These are phyloP conservation scores for Petasospora fabianii DNA, from an alignment of 1,139 yeast species.

Conservation along the genomic window DNA sequence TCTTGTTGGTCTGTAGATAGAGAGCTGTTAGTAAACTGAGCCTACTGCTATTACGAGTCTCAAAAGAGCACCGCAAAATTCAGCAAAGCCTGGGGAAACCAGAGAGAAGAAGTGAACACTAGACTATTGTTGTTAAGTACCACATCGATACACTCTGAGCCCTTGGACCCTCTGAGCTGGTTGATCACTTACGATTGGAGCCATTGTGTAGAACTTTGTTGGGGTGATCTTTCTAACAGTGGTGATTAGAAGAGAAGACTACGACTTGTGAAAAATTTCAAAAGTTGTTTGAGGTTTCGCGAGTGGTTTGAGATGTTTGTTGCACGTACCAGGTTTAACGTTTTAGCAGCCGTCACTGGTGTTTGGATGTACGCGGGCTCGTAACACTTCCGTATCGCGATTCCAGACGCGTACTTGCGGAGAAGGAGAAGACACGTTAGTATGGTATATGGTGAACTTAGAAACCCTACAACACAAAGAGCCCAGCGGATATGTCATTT, in stretches of 20 bases:
- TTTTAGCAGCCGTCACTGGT: neutral
- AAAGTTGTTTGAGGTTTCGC: slow-evolving; percentile 1
- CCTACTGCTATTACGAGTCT: slow-evolving; percentile 55
- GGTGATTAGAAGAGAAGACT: neutral
- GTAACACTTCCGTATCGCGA: neutral
- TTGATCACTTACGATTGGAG: slow-evolving; percentile 75
- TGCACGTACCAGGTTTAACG: neutral
- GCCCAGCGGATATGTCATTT: slow-evolving; percentile 39
- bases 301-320: neutral
- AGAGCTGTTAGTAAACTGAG: slow-evolving; percentile 35
- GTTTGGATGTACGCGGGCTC: neutral
- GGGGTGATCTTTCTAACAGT: neutral
- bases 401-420: too few relatives aligned
- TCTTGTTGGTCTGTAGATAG: slow-evolving; percentile 74
- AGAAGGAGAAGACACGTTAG: too few relatives aligned
- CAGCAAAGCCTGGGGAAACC: slow-evolving; percentile 43
- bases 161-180: slow-evolving; percentile 8
- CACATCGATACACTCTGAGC: slow-evolving; percentile 4
- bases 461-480: too few relatives aligned
- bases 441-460: too few relatives aligned
- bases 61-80: slow-evolving; percentile 31
- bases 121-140: neutral
- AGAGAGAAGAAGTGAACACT: slow-evolving; percentile 2
- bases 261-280: slow-evolving; percentile 2
- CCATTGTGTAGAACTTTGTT: slow-evolving; percentile 46